phyloP scores from a whole-genome alignment of 176 grass and related monocot species.

The Raddia guianensis region DNA sequence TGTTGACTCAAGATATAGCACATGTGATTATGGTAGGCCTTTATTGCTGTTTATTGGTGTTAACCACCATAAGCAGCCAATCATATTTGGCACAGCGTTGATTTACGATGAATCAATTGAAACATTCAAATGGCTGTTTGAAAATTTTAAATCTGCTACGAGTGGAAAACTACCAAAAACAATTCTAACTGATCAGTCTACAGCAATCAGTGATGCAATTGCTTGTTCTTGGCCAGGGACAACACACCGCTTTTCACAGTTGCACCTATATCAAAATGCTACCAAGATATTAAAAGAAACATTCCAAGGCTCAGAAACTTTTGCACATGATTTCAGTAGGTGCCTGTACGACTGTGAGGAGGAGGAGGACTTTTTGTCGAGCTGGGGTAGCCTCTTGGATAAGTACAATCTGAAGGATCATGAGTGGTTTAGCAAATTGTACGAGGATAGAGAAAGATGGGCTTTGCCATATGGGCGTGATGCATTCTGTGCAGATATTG shows the following conservation, averaged over 20 bases:
- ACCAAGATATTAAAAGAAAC: constrained; percentile 50
- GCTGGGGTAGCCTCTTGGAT: constrained; percentile 62
- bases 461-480: constrained; percentile 66
- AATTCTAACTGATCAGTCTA: constrained; percentile 63
- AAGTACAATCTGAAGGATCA: constrained; percentile 85
- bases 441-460: constrained; percentile 74
- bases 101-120: constrained; percentile 68
- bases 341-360: constrained; percentile 68
- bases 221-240: constrained; percentile 65
- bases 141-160: constrained; percentile 77
- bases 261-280: constrained; percentile 72
- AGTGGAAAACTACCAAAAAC: constrained; percentile 81
- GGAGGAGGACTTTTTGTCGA: constrained; percentile 59
- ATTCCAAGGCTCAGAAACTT: constrained; percentile 58
- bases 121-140: constrained; percentile 83
- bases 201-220: constrained; percentile 54
- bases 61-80: constrained; percentile 82
- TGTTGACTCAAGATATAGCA: constrained; percentile 72
- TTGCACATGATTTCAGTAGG: constrained; percentile 66
- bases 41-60: constrained; percentile 76
- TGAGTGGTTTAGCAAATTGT: constrained; percentile 78
- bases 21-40: constrained; percentile 64
- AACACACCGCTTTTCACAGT: constrained; percentile 57
- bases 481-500: constrained; percentile 71
- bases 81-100: constrained; percentile 73